Base-by-base conservation (phyloP, 2,329 filamentous ascomycete species). In the Podosphaera aphanis region DNA sequence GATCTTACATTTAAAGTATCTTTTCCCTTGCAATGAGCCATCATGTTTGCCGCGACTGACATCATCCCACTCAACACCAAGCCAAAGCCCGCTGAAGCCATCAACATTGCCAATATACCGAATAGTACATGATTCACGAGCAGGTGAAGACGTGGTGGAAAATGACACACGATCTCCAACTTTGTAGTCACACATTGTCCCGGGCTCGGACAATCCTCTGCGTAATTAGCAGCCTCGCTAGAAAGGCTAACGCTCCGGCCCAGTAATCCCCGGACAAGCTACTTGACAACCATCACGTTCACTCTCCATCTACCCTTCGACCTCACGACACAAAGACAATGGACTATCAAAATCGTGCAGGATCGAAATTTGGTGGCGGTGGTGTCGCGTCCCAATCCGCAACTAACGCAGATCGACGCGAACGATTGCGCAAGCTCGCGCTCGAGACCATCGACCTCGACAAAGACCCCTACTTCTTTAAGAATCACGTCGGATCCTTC, bases 401-500 rank as follows among this genome's bases (percentile, higher is more conserved):
- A 48, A 93, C 85, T 51, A 95, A 95, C 64, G 88, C 90, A 53
- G 90, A 95, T 72, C 84, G 90, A 49, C 83, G 90, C 61, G 90
- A 98, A 64, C 86, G 90, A 51, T 79, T 98, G 35, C 85, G 88
- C 63, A 94, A 94, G 68, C 85, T 98, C 60, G 90, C 90, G 48
- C 83, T 98, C 59, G 90, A 98, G 66, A 92, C 85, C 47, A 98
- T 98, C 70, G 88, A 95, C 67, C 82, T 95, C 51, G 90, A 95
- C 66, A 95, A 94, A 66, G 90, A 98, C 66, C 90, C 90, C 0
- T 98, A 95, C 73, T 94, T 95, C 70, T 98, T 98, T 78, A 93
- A 93, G 64, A 98, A 98, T 69, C 88, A 98, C 64, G 83, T 95
- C 57, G 90, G 90, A 59, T 90, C 81, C 59, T 98, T 94, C 64